A percentile compares a stretch with the other conserved stretches of the same genome.
These are phyloP conservation scores for Naematelia encephala DNA, from an alignment of 768 basidiomycete genomes.

Conservation along the genomic window DNA sequence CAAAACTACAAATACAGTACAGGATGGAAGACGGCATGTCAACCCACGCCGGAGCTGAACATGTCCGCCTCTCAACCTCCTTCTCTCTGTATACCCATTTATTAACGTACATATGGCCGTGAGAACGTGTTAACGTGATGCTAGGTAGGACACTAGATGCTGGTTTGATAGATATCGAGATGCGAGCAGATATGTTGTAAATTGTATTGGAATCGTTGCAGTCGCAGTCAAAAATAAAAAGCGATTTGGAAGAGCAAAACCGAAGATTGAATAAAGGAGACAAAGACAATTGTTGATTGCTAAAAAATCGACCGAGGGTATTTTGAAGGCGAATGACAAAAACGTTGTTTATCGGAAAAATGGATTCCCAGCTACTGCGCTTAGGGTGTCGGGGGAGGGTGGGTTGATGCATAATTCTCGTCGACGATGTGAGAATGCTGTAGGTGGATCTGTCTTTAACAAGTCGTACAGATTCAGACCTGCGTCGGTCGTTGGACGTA, in stretches of 20 bases:
- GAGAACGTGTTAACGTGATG: no score
- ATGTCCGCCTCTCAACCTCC: no score
- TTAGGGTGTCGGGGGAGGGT: constrained; percentile 13
- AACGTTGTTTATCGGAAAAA: constrained; percentile 16
- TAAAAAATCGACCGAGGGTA: not conserved
- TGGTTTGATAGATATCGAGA: no score
- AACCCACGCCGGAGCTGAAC: no score
- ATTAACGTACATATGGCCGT: no score
- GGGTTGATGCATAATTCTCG: constrained; percentile 10
- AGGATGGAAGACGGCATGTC: no score
- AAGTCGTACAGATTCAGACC: constrained; percentile 14
- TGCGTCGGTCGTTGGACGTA: not conserved
- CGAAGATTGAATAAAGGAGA: constrained; percentile 3
- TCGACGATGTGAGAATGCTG: constrained; percentile 5
- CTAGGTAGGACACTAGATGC: no score
- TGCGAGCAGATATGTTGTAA: no score
- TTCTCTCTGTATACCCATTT: no score
- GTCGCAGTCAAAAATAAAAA: not conserved
- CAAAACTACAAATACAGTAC: no score
- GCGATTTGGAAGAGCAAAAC: not conserved
- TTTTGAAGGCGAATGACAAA: not conserved
- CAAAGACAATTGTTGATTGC: not conserved
- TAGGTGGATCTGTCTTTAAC: not conserved
- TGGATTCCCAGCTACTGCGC: constrained; percentile 5
- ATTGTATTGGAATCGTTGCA: no score